A percentile compares a stretch with the other conserved stretches of the same genome.
These are phyloP conservation scores for Paratinospora sagittata DNA, from an alignment of 164 flowering plant species.

Conservation along the genomic window DNA sequence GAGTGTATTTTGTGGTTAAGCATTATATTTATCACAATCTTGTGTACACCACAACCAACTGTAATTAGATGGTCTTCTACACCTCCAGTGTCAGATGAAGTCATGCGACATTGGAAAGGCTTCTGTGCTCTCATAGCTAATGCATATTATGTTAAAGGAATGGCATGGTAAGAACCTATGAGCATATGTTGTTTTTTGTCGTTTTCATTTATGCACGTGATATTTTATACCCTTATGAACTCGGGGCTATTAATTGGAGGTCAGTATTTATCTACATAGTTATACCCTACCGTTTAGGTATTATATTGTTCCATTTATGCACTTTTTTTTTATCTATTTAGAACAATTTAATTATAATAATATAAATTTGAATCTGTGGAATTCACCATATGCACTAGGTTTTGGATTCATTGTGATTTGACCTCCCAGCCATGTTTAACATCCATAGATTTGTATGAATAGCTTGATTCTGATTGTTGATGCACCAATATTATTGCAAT, in stretches of 20 bases:
- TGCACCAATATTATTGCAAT: not conserved
- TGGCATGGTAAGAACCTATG: conserved; percentile 75
- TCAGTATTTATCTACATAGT: not conserved
- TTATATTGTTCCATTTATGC: not conserved
- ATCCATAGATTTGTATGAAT: not conserved
- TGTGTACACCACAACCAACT: conserved; percentile 96
- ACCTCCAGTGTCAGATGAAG: conserved; percentile 72
- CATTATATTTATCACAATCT: conserved; percentile 86
- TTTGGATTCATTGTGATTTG: no score
- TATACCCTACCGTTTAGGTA: not conserved
- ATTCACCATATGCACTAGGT: no score
- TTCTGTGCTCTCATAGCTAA: conserved; percentile 94
- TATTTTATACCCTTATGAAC: not conserved
- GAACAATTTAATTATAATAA: no score
- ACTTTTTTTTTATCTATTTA: not conserved
- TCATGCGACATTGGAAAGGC: conserved; percentile 72
- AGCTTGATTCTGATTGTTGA: not conserved
- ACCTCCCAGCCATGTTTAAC: no score
- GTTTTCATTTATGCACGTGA: not conserved
- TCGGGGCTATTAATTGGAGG: not conserved
- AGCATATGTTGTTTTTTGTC: not conserved
- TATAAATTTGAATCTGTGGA: no score
- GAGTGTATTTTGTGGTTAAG: conserved; percentile 95
- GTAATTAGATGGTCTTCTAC: conserved; percentile 86
- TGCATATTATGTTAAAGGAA: conserved; percentile 81